Evolutionary conservation across 2,329 filamentous ascomycete species (phyloP).

Genomic region (Phyllosticta ampelicida): DNA sequence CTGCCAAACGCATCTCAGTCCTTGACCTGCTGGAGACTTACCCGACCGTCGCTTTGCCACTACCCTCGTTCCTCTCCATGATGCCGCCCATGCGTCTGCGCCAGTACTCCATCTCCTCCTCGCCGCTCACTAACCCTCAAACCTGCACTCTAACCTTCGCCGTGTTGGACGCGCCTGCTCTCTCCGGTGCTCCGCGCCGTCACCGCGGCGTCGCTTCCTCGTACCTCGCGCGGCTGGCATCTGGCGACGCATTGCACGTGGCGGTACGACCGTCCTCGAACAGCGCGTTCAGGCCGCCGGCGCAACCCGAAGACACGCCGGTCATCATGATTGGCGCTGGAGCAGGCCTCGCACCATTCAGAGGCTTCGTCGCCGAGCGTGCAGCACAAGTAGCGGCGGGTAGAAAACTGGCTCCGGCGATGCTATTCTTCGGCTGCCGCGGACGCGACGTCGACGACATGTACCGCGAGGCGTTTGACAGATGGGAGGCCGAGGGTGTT

Average conservation of each 20-base stretch:
- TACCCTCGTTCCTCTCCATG: slow-evolving; percentile 59
- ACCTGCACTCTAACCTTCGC: slow-evolving; percentile 57
- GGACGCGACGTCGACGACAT: slow-evolving; percentile 45
- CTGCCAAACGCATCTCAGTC: slow-evolving; percentile 48
- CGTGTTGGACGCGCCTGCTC: slow-evolving; percentile 48
- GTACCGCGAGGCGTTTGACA: slow-evolving; percentile 47
- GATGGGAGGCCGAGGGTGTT: slow-evolving; percentile 50
- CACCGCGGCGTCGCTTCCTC: slow-evolving; percentile 34
- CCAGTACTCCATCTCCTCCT: slow-evolving; percentile 74
- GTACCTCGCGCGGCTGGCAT: slow-evolving; percentile 30
- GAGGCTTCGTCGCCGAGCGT: slow-evolving; percentile 32
- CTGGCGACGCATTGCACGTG: slow-evolving; percentile 34
- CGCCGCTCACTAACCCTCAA: slow-evolving; percentile 48
- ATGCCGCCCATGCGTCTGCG: slow-evolving; percentile 68
- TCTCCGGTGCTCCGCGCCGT: slow-evolving; percentile 34
- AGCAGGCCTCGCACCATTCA: slow-evolving; percentile 34
- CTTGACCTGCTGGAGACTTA: slow-evolving; percentile 61
- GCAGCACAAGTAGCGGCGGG: slow-evolving; percentile 36
- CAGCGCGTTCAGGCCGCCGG: slow-evolving; percentile 34
- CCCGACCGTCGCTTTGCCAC: slow-evolving; percentile 46
- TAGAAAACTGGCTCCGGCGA: slow-evolving; percentile 44
- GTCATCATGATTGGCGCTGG: slow-evolving; percentile 32
- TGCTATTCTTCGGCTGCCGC: slow-evolving; percentile 58
- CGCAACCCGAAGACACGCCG: slow-evolving; percentile 29
- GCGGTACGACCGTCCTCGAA: slow-evolving; percentile 29